A percentile compares a stretch with the other conserved stretches of the same genome.
phyloP scores from a whole-genome alignment of 169 alveolate genomes.

The Babesia gibsoni region DNA sequence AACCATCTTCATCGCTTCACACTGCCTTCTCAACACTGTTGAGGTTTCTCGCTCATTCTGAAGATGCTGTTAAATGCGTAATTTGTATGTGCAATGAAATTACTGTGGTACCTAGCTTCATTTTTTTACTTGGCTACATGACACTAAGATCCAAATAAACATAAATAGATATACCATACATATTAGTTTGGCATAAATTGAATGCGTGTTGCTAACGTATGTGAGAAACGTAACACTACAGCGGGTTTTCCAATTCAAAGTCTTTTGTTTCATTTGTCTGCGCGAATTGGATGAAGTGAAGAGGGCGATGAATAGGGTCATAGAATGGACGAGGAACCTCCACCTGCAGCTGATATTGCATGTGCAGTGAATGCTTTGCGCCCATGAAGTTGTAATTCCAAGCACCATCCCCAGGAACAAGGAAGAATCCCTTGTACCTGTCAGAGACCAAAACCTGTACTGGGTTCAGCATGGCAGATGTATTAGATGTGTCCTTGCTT shows the following conservation, averaged over 20 bases:
- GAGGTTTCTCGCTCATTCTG: too few species aligned
- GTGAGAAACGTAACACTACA: not conserved
- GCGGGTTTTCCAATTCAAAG: conserved; percentile 42
- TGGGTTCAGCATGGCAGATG: conserved; percentile 73
- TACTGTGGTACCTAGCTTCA: too few species aligned
- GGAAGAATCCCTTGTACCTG: conserved; percentile 95
- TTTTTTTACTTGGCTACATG: too few species aligned
- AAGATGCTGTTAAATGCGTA: too few species aligned
- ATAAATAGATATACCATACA: too few species aligned
- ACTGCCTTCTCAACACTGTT: too few species aligned
- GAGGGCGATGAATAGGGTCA: conserved; percentile 95
- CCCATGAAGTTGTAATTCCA: conserved; percentile 99
- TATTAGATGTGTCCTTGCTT: conserved; percentile 55
- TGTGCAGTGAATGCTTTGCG: conserved; percentile 84
- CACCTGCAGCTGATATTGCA: conserved; percentile 88
- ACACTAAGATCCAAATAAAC: too few species aligned
- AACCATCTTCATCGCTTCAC: too few species aligned
- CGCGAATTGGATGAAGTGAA: conserved; percentile 87
- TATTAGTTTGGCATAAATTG: too few species aligned
- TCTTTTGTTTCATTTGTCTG: conserved; percentile 38
- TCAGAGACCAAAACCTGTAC: conserved; percentile 95
- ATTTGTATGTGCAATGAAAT: too few species aligned
- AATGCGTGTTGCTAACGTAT: too few species aligned
- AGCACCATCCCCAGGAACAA: conserved; percentile 97
- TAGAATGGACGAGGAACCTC: conserved; percentile 96